These are phyloP conservation scores for Wickerhamomyces bisporus DNA, from an alignment of 805 yeast species.

Conservation along the genomic window DNA sequence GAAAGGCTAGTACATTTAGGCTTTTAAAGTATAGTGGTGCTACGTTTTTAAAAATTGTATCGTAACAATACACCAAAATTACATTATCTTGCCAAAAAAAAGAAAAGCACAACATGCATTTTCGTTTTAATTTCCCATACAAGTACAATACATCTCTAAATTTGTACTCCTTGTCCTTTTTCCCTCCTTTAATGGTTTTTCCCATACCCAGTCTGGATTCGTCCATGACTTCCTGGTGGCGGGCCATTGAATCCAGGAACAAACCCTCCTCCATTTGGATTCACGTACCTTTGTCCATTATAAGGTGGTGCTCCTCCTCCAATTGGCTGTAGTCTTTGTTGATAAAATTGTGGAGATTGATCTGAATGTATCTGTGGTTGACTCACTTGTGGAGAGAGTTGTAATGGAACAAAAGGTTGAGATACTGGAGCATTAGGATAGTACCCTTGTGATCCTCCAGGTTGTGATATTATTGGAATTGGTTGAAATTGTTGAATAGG, in stretches of 20 bases:
- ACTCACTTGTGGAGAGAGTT: too few species aligned
- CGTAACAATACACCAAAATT: too few species aligned
- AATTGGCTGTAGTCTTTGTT: slow-evolving; percentile 3
- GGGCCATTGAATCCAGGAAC: background rate
- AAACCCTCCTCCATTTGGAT: background rate
- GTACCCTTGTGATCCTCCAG: slow-evolving; percentile 2
- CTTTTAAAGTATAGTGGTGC: too few species aligned
- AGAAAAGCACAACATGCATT: too few species aligned
- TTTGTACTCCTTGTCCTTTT: too few species aligned
- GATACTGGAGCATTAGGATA: slow-evolving; percentile 2
- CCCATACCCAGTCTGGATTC: background rate
- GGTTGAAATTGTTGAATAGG: slow-evolving; percentile 12
- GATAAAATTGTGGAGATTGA: slow-evolving; percentile 11
- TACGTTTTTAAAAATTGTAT: too few species aligned
- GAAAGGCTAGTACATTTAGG: too few species aligned
- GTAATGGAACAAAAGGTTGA: too few species aligned
- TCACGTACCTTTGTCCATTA: background rate
- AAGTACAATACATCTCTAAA: too few species aligned
- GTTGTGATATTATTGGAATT: slow-evolving; percentile 14
- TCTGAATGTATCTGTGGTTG: background rate
- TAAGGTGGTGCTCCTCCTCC: background rate
- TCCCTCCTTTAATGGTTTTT: background rate
- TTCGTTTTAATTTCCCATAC: too few species aligned
- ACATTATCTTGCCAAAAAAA: too few species aligned
- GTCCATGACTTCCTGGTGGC: background rate